These are phyloP conservation scores for Fraxinus americana DNA, from an alignment of 257 asterid species.

Conservation along the genomic window DNA sequence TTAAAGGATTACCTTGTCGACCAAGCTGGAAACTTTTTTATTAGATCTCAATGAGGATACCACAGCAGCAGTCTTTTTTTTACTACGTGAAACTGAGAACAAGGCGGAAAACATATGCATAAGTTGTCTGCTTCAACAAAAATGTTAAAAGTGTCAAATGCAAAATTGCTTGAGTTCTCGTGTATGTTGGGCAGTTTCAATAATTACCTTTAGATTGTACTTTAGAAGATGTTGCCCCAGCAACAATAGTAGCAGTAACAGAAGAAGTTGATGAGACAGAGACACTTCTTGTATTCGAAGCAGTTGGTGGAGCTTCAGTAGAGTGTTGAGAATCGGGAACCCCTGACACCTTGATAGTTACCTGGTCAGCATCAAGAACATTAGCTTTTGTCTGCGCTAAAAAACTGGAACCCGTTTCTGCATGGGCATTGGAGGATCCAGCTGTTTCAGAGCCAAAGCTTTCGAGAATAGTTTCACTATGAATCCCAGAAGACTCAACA, in stretches of 20 bases:
- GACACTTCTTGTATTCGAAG: slow-evolving; percentile 27
- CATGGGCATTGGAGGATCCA: slow-evolving; percentile 31
- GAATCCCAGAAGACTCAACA: slow-evolving; percentile 41
- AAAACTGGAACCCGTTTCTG: slow-evolving; percentile 36
- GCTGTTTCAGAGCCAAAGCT: slow-evolving; percentile 31
- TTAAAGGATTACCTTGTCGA: slow-evolving; percentile 72
- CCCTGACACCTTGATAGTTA: slow-evolving; percentile 23
- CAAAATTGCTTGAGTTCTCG: slow-evolving; percentile 6
- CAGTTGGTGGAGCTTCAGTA: slow-evolving; percentile 34
- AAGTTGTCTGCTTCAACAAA: slow-evolving; percentile 15
- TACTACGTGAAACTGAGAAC: slow-evolving; percentile 61
- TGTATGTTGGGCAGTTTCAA: slow-evolving; percentile 3
- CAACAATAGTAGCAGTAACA: slow-evolving; percentile 37
- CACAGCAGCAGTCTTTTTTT: slow-evolving; percentile 69
- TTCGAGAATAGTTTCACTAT: slow-evolving; percentile 34
- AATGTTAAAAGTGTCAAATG: neutral
- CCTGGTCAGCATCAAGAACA: slow-evolving; percentile 31
- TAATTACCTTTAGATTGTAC: slow-evolving; percentile 67
- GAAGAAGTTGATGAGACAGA: slow-evolving; percentile 48
- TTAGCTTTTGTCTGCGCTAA: slow-evolving; percentile 30
- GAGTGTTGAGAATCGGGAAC: slow-evolving; percentile 37
- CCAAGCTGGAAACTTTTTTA: slow-evolving; percentile 95
- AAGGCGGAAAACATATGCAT: slow-evolving; percentile 4
- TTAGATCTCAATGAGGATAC: slow-evolving; percentile 79
- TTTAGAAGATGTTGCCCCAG: slow-evolving; percentile 51